Base-by-base conservation (phyloP, 768 basidiomycete genomes). In the Kwoniella bestiolae region DNA sequence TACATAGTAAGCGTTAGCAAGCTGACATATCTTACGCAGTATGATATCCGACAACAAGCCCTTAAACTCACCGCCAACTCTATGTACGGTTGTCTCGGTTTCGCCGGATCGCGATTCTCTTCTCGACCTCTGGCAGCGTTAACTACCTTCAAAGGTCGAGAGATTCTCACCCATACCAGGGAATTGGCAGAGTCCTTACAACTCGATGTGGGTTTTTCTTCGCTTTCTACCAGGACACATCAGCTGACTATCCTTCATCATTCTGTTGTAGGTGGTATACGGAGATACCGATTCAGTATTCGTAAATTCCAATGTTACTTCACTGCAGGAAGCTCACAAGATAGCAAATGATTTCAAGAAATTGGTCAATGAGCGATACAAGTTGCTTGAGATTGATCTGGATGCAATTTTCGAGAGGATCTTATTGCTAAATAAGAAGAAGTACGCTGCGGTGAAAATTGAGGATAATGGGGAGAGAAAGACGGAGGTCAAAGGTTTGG, bases 41-140 rank as follows among this genome's bases (percentile, higher is more conserved):
- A 90, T 76, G 94, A 99, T 74, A 96, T 98, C 83, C 94, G 93
- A 78, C 96, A 99, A 73, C 89, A 91, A 81, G 96, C 96, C 0
- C 84, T 98, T 55, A 98, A 98, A 83, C 87, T 98, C 34, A 99
- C 96, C 3, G 96, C 96, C 53, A 98, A 99, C 83, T 94, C 92
- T 85, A 99, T 98, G 96, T 99, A 99, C 81, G 96, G 96, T 18
- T 99, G 96, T 84, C 88, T 99, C 23, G 96, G 96, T 52, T 98
- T 97, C 78, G 93, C 94, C 76, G 91, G 93, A 72, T 97, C 96
- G 9, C 85, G 96, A 55, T 98, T 98, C 84, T 97, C 94, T 70
- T 96, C 96, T 23, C 87, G 92, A 46, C 93, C 94, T 0, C 87
- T 99, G n/a, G 96, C 96, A 16, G 93, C 96, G 47, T 86, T 99